Base-by-base conservation (phyloP, 2,329 filamentous ascomycete genomes). In the Juglanconis sp. region DNA sequence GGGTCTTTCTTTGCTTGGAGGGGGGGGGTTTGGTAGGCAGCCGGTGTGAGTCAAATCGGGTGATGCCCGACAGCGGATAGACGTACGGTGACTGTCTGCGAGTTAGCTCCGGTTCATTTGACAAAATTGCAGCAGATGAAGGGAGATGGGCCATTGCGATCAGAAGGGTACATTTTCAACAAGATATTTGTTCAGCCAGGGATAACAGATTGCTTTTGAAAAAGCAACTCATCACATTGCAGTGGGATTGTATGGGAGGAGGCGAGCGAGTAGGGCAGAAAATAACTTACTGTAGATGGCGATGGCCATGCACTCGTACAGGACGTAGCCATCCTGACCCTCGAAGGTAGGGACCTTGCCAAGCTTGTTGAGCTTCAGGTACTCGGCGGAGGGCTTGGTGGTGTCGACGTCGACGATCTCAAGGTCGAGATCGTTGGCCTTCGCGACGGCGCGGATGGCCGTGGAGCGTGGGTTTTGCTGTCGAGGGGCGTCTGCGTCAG, bases 401-500 rank as follows among this genome's bases (percentile, higher is more conserved):
- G 85, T 81, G 75, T 88, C 81, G 66, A 87, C 89, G 71, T 90
- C 79, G 69, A 95, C 89, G 68, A 93, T 78, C 80, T 97, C 92
- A 70, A 99, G 78, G 68, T 98, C 92, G 75, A 99, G 86, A 76
- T 90, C 88, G 81, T 98, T 98, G 82, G 92, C 92, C 89, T 99
- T 98, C 72, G 95, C 95, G 74, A 97, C 91, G 71, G 91, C 93
- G 77, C 89, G 87, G 79, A 96, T 90, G 76, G 88, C 88, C 73
- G 89, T 90, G 78, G 89, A 90, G 83, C 94, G 93, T 79, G 90
- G 83, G 86, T 97, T 96, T 76, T 84, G 86, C 93, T 97, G 74
- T 63, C 69, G 52, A 24, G 47, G n/a, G 6, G 35, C 15, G 15
- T 42, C 57, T 35, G 30, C 32, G 38, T 60, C 53, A 60, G 52